Percentiles rank a stretch among this genome's conserved stretches.
Evolutionary conservation across 371 early-diverging fungal species (phyloP).

Genomic region (Mortierella sp.): DNA sequence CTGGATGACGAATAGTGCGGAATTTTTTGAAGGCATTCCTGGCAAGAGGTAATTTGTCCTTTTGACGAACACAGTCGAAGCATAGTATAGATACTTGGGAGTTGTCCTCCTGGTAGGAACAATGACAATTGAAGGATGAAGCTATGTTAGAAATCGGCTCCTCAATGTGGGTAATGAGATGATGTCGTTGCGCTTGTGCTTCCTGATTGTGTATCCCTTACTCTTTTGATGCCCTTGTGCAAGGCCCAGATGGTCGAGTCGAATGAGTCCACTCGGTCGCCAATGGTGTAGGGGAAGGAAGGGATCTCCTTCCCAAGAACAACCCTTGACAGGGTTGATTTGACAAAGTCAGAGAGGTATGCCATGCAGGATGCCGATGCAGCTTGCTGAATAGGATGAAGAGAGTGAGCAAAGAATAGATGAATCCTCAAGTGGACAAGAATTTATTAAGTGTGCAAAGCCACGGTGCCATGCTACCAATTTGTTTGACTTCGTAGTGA

Average conservation of each 20-base stretch:
- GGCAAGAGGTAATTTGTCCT: slow-evolving; percentile 82
- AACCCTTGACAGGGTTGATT: slow-evolving; percentile 74
- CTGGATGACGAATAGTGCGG: slow-evolving; percentile 93
- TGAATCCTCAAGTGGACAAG: not conserved
- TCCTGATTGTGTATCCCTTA: slow-evolving; percentile 41
- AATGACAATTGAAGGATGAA: not conserved
- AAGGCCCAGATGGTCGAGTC: slow-evolving; percentile 82
- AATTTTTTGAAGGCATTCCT: slow-evolving; percentile 89
- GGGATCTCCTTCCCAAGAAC: slow-evolving; percentile 80
- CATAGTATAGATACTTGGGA: slow-evolving; percentile 89
- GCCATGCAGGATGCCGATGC: slow-evolving; percentile 30
- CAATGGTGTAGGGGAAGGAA: slow-evolving; percentile 82
- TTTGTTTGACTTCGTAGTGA: not conserved
- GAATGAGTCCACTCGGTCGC: slow-evolving; percentile 74
- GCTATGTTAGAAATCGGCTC: not conserved
- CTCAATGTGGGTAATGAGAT: not conserved
- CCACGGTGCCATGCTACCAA: not conserved
- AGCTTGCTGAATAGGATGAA: slow-evolving; percentile 2
- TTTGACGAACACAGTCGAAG: slow-evolving; percentile 79
- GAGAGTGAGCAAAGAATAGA: not conserved
- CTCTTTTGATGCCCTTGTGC: slow-evolving; percentile 86
- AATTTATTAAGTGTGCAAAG: not conserved
- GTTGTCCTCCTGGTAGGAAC: slow-evolving; percentile 72
- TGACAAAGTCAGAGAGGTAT: slow-evolving; percentile 62
- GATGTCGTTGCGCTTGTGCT: not conserved